Percentiles rank a stretch among this genome's conserved stretches.
These are phyloP conservation scores for Vitis rotundifolia DNA, from an alignment of 164 flowering plant genomes.

Conservation along the genomic window DNA sequence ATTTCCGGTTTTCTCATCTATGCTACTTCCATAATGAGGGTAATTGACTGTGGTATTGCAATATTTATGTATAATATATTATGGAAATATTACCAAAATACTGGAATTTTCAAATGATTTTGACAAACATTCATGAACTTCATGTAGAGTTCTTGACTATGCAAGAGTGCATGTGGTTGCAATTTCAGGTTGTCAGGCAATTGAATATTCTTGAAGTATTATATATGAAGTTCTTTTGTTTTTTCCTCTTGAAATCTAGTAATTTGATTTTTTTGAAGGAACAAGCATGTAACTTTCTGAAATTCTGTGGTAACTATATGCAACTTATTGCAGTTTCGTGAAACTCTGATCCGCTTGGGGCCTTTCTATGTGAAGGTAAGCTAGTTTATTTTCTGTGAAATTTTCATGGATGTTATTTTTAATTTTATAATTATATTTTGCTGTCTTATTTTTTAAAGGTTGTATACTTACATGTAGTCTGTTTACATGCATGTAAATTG, in stretches of 20 bases:
- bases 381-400: neutral
- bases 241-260: neutral
- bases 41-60: too few species aligned
- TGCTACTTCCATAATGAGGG: too few species aligned
- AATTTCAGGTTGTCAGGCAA: too few species aligned
- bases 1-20: too few species aligned
- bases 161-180: too few species aligned
- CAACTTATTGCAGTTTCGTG: constrained; percentile 75
- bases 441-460: neutral
- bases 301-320: neutral
- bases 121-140: too few species aligned
- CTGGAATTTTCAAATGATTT: too few species aligned
- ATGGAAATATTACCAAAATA: too few species aligned
- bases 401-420: neutral
- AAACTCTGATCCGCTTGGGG: constrained; percentile 81
- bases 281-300: neutral
- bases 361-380: constrained; percentile 93
- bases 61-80: too few species aligned
- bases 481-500: neutral
- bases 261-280: neutral
- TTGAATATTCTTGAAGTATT: too few species aligned
- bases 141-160: too few species aligned
- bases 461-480: neutral
- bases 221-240: neutral
- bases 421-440: neutral